Base-by-base conservation (phyloP, 2,329 filamentous ascomycete genomes). In the Chaetomiaceae sp. region DNA sequence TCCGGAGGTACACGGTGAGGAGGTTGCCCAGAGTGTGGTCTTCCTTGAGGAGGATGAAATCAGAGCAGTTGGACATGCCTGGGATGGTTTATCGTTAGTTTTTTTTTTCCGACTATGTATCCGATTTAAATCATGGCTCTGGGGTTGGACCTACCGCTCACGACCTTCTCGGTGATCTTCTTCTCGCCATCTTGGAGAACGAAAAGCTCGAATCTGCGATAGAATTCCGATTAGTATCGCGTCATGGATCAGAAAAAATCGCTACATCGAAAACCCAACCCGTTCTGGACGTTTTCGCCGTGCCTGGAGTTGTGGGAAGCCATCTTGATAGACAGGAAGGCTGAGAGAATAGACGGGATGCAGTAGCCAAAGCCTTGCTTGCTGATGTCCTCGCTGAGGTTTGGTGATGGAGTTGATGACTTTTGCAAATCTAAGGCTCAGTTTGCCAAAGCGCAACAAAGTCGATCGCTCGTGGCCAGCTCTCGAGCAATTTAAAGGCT, bases 11-110 rank as follows among this genome's bases (percentile, higher is more conserved):
- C 65, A 89, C 85, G 43, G 87, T 82, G 52, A 99, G 80, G 51
- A 99, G 79, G 70, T 99, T 96, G 63, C 86, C 94, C 23, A 99
- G 81, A 1, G 92, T 96, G 73, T 96, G 92, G 64, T 99, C 94
- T 71, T 99, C 94, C 71, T 96, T 97, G 73, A 90, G 89, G 73
- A 99, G 85, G 54, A 89, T 84, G 75, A 99, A 99, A 71, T 96
- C 88, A 9, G 90, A 88, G n/a, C 89, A 90, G 69, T 96, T 95
- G 20, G 92, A 89, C 68, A 95, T 90, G 66, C 90, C 90, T 94
- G 54, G 20, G n/a, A n/a, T n/a, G n/a, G 5, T 40, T 6, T 2
- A 11, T 18, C 11, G 10, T 37, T 40, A 23, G 20, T 41, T 30
- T 21, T 40, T 21, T 20, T 8, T 10, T 36, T n/a, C 1, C 21